A percentile compares a stretch with the other conserved stretches of the same genome.
These are phyloP conservation scores for Phytopythium mirpurense DNA, from an alignment of 352 stramenopile species.

Conservation along the genomic window DNA sequence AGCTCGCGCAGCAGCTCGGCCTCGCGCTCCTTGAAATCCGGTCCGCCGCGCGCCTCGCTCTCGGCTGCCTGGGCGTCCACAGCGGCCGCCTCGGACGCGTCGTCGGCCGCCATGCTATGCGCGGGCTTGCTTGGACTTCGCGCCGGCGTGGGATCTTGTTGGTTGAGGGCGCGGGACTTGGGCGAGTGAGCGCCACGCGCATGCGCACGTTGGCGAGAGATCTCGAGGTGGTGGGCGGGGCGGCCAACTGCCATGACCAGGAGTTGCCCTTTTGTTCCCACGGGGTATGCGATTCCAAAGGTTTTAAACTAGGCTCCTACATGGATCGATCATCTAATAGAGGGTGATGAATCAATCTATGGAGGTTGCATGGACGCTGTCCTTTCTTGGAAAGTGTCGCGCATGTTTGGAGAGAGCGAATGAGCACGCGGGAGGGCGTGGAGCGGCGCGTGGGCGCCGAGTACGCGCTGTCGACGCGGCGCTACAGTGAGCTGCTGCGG, in stretches of 20 bases:
- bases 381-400: neutral
- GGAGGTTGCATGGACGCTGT: neutral
- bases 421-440: slow-evolving; percentile 12
- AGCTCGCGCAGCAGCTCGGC: slow-evolving; percentile 62
- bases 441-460: slow-evolving; percentile 17
- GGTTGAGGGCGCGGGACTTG: neutral
- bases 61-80: neutral
- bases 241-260: no score
- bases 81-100: neutral
- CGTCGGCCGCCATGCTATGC: neutral
- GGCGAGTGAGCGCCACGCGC: neutral
- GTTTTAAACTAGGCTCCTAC: no score
- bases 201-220: slow-evolving; percentile 1
- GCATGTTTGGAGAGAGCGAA: neutral
- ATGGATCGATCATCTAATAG: no score
- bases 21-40: slow-evolving; percentile 70
- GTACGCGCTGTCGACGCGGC: slow-evolving; percentile 29
- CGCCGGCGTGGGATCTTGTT: no score
- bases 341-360: neutral
- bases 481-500: slow-evolving; percentile 24
- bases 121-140: neutral
- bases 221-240: no score
- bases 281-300: neutral
- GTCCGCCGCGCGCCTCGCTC: slow-evolving; percentile 2
- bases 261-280: slow-evolving; percentile 1